phyloP scores from a whole-genome alignment of 345 rosid species.

The Excoecaria agallocha region DNA sequence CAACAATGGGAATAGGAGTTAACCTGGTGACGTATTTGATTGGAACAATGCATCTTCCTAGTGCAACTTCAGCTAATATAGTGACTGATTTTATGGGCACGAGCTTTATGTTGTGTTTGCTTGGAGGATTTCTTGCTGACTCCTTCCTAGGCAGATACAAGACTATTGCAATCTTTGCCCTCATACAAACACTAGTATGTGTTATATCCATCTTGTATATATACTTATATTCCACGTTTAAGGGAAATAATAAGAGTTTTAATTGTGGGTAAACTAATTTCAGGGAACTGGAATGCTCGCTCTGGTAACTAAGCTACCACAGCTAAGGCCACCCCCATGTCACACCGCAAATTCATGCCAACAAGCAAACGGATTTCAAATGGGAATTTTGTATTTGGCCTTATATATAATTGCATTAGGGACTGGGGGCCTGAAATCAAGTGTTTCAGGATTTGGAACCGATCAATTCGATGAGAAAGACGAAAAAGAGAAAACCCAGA shows the following conservation, averaged over 20 bases:
- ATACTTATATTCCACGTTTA: no score
- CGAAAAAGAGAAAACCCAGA: slow-evolving; percentile 55
- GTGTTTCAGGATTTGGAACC: slow-evolving; percentile 66
- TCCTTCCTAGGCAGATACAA: slow-evolving; percentile 56
- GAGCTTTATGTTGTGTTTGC: slow-evolving; percentile 52
- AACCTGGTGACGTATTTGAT: slow-evolving; percentile 59
- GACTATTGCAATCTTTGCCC: slow-evolving; percentile 71
- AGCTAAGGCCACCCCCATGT: slow-evolving; percentile 68
- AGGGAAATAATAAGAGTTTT: no score
- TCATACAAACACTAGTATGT: slow-evolving; percentile 57
- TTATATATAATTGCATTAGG: slow-evolving; percentile 60
- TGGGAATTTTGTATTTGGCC: slow-evolving; percentile 64
- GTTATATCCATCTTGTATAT: no score
- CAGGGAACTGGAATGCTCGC: slow-evolving; percentile 74
- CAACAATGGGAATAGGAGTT: slow-evolving; percentile 66
- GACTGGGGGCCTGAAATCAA: slow-evolving; percentile 69
- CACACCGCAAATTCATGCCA: slow-evolving; percentile 37
- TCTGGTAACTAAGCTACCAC: slow-evolving; percentile 50
- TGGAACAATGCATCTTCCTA: slow-evolving; percentile 59
- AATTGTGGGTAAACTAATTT: no score
- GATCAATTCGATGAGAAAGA: slow-evolving; percentile 66
- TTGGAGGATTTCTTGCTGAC: slow-evolving; percentile 71
- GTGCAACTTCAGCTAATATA: slow-evolving; percentile 56
- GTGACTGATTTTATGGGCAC: slow-evolving; percentile 74
- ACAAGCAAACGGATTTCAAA: slow-evolving; percentile 58